These are phyloP conservation scores for Neonectria punicea DNA, from an alignment of 2,329 filamentous ascomycete species.

Conservation along the genomic window DNA sequence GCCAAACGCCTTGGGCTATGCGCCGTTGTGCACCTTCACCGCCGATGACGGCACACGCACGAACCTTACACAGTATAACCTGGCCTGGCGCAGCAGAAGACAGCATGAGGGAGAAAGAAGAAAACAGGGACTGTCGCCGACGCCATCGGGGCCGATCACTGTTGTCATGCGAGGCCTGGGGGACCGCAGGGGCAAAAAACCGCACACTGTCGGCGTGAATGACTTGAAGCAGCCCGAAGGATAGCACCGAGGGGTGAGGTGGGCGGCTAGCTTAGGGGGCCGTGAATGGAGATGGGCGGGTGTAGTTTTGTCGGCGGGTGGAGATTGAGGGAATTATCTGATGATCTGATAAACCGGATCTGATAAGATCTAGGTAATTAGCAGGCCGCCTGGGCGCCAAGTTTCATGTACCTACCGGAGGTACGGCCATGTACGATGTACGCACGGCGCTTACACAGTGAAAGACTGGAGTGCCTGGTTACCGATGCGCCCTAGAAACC, in stretches of 20 bases:
- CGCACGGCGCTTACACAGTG: constrained; percentile 4
- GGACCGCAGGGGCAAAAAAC: constrained; percentile 17
- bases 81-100: not conserved
- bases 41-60: constrained; percentile 36
- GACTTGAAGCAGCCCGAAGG: not conserved
- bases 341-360: constrained; percentile 66
- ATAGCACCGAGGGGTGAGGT: not conserved
- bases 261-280: constrained; percentile 7
- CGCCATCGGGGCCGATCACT: constrained; percentile 34
- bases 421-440: not conserved
- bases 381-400: not conserved
- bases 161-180: constrained; percentile 29
- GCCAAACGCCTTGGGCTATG: constrained; percentile 15
- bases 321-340: constrained; percentile 60
- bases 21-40: not conserved
- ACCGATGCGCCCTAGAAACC: constrained; percentile 20
- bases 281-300: constrained; percentile 31
- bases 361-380: constrained; percentile 51
- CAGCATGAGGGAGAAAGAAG: not conserved
- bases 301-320: constrained; percentile 33
- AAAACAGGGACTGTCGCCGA: constrained; percentile 18
- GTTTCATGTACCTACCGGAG: not conserved
- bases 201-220: not conserved
- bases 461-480: constrained; percentile 16
- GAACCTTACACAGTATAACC: not conserved